These are phyloP conservation scores for Silene uniflora DNA, from an alignment of 148 eudicot genomes.

Conservation along the genomic window DNA sequence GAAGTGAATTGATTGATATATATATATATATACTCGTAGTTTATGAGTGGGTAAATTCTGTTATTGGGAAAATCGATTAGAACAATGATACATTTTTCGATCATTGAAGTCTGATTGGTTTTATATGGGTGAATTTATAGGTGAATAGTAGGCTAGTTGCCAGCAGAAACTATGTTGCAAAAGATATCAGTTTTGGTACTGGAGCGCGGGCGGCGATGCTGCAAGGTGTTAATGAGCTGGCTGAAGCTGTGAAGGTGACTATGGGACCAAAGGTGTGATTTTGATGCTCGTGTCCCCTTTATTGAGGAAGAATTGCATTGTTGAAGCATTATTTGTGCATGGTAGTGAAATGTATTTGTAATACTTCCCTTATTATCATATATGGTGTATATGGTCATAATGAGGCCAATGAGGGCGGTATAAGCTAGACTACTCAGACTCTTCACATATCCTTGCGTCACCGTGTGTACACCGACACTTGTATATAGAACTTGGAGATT, in stretches of 20 bases:
- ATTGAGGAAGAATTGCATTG: neutral
- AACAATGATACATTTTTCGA: neutral
- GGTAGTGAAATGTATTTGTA: neutral
- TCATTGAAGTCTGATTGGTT: neutral
- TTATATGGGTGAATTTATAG: constrained; percentile 32
- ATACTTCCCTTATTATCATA: neutral
- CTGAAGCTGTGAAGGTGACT: constrained; percentile 96
- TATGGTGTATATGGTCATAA: too few relatives aligned
- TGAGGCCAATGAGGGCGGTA: neutral
- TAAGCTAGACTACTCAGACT: neutral
- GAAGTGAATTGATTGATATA: too few relatives aligned
- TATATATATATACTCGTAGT: too few relatives aligned
- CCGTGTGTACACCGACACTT: neutral
- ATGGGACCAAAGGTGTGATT: constrained; percentile 94
- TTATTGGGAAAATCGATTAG: too few relatives aligned
- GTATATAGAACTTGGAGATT: neutral
- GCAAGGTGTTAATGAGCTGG: constrained; percentile 89
- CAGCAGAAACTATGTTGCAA: constrained; percentile 78
- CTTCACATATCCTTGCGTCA: neutral
- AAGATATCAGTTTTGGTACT: constrained; percentile 72
- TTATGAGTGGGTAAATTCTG: too few relatives aligned
- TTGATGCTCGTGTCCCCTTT: neutral
- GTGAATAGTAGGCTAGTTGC: constrained; percentile 39
- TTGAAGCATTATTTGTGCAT: neutral
- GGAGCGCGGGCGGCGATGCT: constrained; percentile 82